These are phyloP conservation scores for Leccinum proliferum DNA, from an alignment of 1,284 basidiomycete species.

Conservation along the genomic window DNA sequence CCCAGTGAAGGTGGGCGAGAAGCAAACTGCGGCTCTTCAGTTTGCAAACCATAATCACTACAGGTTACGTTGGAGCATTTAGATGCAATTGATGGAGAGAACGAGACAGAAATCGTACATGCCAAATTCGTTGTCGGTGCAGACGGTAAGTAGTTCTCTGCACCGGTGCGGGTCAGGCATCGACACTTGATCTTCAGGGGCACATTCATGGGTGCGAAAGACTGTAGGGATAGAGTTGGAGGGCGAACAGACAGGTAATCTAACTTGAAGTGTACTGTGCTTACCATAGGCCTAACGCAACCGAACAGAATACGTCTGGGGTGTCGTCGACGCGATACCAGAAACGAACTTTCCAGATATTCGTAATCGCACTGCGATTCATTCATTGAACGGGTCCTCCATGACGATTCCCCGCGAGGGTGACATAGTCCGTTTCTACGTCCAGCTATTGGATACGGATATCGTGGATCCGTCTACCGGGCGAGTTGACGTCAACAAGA, in stretches of 20 bases:
- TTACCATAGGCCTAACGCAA: background rate
- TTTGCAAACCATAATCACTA: background rate
- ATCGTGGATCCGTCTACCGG: conserved; percentile 34
- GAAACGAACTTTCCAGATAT: conserved; percentile 1
- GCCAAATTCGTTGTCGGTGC: conserved; percentile 58
- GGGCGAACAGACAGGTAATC: background rate
- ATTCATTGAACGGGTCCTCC: background rate
- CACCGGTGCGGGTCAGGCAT: background rate
- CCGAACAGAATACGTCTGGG: background rate
- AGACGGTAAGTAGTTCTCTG: conserved; percentile 37
- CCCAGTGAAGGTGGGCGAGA: conserved; percentile 46
- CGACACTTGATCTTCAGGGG: conserved; percentile 35
- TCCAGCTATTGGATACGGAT: conserved; percentile 55
- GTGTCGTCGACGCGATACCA: background rate
- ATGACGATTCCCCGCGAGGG: conserved; percentile 49
- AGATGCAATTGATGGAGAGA: conserved; percentile 18
- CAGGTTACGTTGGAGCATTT: conserved; percentile 33
- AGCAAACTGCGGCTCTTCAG: background rate
- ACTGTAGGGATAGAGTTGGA: conserved; percentile 46
- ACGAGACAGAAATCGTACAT: conserved; percentile 6
- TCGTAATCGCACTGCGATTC: background rate
- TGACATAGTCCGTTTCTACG: conserved; percentile 67
- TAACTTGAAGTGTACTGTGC: background rate
- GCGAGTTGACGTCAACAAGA: conserved; percentile 36
- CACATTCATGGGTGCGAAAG: conserved; percentile 77